Conservation (phyloP, 2,329 filamentous ascomycete genomes). For the Pseudogymnoascus verrucosus region DNA sequence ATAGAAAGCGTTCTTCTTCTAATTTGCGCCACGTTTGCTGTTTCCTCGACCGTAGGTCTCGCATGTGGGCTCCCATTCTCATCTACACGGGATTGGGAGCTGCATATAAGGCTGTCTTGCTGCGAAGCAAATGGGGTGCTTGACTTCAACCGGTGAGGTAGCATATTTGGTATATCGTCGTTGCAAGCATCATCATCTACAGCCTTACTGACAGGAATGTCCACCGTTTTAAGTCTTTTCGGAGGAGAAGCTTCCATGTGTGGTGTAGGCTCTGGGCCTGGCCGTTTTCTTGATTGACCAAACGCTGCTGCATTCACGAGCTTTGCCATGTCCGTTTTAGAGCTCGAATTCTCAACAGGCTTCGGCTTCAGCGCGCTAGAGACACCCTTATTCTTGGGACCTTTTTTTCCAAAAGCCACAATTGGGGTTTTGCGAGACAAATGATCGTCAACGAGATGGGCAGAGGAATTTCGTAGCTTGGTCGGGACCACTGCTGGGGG, state of each 20-base stretch:
- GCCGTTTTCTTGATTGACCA: conserved; percentile 14
- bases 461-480: background rate
- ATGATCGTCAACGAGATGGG: conserved; percentile 14
- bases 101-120: background rate
- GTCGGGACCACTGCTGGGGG: background rate
- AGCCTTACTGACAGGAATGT: background rate
- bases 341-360: background rate
- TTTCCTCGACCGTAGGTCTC: background rate
- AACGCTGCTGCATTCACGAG: background rate
- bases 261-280: conserved; percentile 11
- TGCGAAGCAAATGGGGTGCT: conserved; percentile 16
- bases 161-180: background rate
- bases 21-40: background rate
- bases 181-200: background rate
- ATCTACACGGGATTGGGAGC: conserved; percentile 18
- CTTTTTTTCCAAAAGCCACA: conserved; percentile 17
- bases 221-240: background rate
- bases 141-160: conserved; percentile 9
- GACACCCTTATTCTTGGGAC: conserved; percentile 21
- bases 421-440: conserved; percentile 17
- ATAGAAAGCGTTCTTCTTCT: conserved; percentile 12
- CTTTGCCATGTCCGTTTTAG: background rate
- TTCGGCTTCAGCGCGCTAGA: conserved; percentile 9
- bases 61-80: conserved; percentile 23
- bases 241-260: background rate